Conservation (phyloP, 352 stramenopile species). For the Phytophthora fragariae region DNA sequence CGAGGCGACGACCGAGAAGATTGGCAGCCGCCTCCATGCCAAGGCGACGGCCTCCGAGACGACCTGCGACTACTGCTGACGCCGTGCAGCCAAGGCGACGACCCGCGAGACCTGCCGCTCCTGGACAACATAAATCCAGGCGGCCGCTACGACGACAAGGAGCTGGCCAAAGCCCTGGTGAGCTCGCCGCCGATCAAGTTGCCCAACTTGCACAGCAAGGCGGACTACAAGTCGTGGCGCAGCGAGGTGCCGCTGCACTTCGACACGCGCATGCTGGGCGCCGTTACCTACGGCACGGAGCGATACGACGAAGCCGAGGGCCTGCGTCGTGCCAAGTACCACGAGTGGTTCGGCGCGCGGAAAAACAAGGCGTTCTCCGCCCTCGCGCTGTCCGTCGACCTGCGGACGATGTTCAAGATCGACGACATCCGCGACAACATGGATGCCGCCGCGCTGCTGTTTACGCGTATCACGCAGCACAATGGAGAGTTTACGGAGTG, state of each 20-base stretch:
- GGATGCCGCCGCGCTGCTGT: background rate
- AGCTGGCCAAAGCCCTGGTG: background rate
- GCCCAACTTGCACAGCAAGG: background rate
- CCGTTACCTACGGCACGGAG: constrained; percentile 1
- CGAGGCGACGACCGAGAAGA: background rate
- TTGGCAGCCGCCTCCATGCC: too few relatives aligned
- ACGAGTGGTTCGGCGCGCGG: constrained; percentile 1
- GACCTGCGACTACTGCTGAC: background rate
- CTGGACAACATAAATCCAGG: background rate
- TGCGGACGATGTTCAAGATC: background rate
- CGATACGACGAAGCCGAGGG: background rate
- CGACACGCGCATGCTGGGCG: constrained; percentile 1
- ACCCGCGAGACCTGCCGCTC: background rate
- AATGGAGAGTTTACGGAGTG: background rate
- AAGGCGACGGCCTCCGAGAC: background rate
- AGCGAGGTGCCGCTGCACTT: constrained; percentile 10
- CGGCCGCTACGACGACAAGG: constrained; percentile 4
- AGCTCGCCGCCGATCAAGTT: constrained; percentile 1
- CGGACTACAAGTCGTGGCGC: background rate
- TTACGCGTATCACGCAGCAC: background rate
- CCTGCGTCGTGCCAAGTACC: background rate
- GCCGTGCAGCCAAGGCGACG: too few relatives aligned
- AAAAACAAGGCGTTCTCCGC: constrained; percentile 13
- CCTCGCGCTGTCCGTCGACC: background rate
- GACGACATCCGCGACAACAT: background rate